Percentiles rank a stretch among this genome's conserved stretches.
These are phyloP conservation scores for Phytophthora quininea DNA, from an alignment of 352 stramenopile genomes.

Conservation along the genomic window DNA sequence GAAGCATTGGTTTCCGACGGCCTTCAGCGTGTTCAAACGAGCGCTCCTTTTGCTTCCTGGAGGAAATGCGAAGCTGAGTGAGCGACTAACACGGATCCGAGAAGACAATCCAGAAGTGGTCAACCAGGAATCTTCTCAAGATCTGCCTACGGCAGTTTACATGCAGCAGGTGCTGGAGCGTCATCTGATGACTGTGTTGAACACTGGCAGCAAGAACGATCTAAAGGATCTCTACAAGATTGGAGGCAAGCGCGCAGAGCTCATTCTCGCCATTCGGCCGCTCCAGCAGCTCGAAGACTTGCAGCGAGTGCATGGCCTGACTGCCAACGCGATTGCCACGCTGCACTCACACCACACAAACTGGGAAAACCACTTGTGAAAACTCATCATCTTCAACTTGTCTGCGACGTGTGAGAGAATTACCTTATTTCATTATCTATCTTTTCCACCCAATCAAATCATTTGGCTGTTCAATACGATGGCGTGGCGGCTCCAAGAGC, in stretches of 20 bases:
- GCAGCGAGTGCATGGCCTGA: constrained; percentile 47
- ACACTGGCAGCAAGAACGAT: constrained; percentile 44
- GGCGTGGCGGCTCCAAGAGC: constrained; percentile 42
- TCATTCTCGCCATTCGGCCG: constrained; percentile 47
- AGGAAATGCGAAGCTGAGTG: constrained; percentile 50
- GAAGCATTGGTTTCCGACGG: constrained; percentile 36
- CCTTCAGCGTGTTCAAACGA: constrained; percentile 61
- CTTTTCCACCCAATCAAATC: not conserved
- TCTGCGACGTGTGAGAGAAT: not conserved
- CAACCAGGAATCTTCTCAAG: constrained; percentile 37
- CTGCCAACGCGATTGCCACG: constrained; percentile 47
- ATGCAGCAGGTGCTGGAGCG: constrained; percentile 53
- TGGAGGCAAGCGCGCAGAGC: constrained; percentile 54
- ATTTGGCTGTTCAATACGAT: constrained; percentile 14
- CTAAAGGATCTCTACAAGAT: constrained; percentile 57
- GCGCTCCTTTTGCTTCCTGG: constrained; percentile 55
- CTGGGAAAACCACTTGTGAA: constrained; percentile 35
- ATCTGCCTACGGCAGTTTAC: constrained; percentile 43
- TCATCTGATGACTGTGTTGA: constrained; percentile 58
- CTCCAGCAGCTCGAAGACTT: constrained; percentile 56
- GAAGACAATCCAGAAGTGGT: constrained; percentile 26
- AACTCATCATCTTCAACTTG: constrained; percentile 1
- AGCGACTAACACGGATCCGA: constrained; percentile 46
- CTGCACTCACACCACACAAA: constrained; percentile 48
- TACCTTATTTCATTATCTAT: no score